Conservation (phyloP, 805 yeast genomes). For the Teunomyces pallodes region DNA sequence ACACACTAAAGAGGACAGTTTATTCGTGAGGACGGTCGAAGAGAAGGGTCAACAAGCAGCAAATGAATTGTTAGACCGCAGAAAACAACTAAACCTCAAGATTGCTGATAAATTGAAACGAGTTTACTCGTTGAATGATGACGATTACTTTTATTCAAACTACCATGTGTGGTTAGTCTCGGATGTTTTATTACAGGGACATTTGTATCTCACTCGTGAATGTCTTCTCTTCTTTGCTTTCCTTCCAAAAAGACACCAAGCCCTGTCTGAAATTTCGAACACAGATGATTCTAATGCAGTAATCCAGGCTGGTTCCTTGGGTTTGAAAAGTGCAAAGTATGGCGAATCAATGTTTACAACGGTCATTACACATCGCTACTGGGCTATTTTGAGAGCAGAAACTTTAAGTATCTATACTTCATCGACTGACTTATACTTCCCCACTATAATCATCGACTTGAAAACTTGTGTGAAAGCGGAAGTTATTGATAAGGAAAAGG, state of each 20-base stretch:
- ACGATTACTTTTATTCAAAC: slow-evolving; percentile 58
- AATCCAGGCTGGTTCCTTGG: slow-evolving; percentile 37
- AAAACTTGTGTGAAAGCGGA: slow-evolving; percentile 62
- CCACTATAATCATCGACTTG: slow-evolving; percentile 71
- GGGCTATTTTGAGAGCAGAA: slow-evolving; percentile 76
- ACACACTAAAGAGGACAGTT: slow-evolving; percentile 11
- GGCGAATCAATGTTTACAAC: slow-evolving; percentile 36
- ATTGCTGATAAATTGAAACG: slow-evolving; percentile 35
- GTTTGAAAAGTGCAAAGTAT: slow-evolving; percentile 36
- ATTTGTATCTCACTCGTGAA: slow-evolving; percentile 64
- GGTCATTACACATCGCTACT: slow-evolving; percentile 51
- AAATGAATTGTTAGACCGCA: slow-evolving; percentile 5
- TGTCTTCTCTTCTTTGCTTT: slow-evolving; percentile 74
- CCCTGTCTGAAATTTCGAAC: slow-evolving; percentile 4
- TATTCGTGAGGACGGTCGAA: slow-evolving; percentile 11
- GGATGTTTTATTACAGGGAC: slow-evolving; percentile 86
- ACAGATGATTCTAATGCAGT: slow-evolving; percentile 24
- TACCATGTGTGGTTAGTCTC: slow-evolving; percentile 77
- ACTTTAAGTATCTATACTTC: slow-evolving; percentile 65
- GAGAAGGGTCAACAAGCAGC: slow-evolving; percentile 8
- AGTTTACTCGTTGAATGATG: slow-evolving; percentile 45
- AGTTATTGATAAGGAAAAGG: slow-evolving; percentile 29
- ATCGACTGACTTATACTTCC: slow-evolving; percentile 83
- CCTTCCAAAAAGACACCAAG: slow-evolving; percentile 49
- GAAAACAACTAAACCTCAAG: slow-evolving; percentile 18